Base-by-base conservation (phyloP, 768 basidiomycete genomes). In the Panaeolus cyanescens region DNA sequence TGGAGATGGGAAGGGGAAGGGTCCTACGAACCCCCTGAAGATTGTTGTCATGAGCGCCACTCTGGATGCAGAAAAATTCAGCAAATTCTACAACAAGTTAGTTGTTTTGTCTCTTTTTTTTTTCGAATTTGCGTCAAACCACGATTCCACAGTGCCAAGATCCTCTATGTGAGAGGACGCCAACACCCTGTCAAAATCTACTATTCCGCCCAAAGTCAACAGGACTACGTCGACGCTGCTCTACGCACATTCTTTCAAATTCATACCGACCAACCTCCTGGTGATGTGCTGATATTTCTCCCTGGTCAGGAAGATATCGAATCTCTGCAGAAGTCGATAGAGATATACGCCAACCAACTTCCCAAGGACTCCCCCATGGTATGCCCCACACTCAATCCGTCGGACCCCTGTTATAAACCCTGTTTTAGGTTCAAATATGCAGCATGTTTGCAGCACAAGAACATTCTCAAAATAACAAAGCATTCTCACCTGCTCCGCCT, bases 251-350 rank as follows among this genome's bases (percentile, higher is more conserved):
- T 98, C 74, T 97, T 96, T 75, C 93, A 97, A 72, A 91, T 99
- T 61, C 97, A 98, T 70, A 80, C 84, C 19, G 86, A 90, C 64
- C 84, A 85, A 64, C 87, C 89, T 2, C 82, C 85, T 15, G 97
- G 97, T 8, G 95, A 97, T 70, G 88, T 99, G 15, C 82, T 99
- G 25, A 89, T 99, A 62, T 99, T 99, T 77, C 83, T 99, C 40
- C 95, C 96, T 65, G 93, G 96, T 5, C 96, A 98, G 71, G 97
- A 99, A 68, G 96, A 99, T 66, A 99, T 99, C 62, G 96, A 99
- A 71, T 87, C 82, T 66, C 79, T 99, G 8, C 83, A 90, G 65
- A 87, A 88, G 58, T 87, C 91, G 1, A 87, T 99, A 64, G 77
- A 84, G 63, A 68, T 85, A 30, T 87, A 88, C 68, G 85, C 89